phyloP scores from a whole-genome alignment of 78 protist species.

The Guillardia theta region DNA sequence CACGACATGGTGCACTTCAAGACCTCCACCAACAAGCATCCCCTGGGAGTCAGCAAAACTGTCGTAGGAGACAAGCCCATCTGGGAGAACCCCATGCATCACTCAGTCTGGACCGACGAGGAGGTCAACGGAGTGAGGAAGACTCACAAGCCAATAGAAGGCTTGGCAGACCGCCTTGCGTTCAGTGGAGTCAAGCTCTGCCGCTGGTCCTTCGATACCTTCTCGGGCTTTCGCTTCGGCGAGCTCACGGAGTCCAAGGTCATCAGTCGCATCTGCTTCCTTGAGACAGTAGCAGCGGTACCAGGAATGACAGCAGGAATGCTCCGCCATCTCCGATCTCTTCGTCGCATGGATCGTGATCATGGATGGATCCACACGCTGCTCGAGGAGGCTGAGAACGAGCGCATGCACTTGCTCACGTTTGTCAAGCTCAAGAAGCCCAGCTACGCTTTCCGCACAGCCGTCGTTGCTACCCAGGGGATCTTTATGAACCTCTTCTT shows the following conservation, averaged over 20 bases:
- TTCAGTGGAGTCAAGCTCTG: background rate
- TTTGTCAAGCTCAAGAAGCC: conserved; percentile 52
- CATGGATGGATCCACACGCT: conserved; percentile 69
- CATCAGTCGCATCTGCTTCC: conserved; percentile 33
- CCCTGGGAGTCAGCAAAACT: background rate
- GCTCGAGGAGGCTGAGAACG: conserved; percentile 77
- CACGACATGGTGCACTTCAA: conserved; percentile 38
- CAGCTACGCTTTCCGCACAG: background rate
- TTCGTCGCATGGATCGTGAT: conserved; percentile 72
- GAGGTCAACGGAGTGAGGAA: background rate
- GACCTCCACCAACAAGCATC: conserved; percentile 12
- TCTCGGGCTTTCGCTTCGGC: background rate
- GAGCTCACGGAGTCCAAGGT: background rate
- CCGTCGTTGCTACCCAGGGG: conserved; percentile 64
- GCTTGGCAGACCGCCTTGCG: background rate
- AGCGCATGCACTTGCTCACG: conserved; percentile 85
- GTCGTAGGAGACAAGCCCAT: background rate
- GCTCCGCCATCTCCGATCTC: conserved; percentile 78
- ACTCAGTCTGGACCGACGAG: background rate
- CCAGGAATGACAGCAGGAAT: conserved; percentile 82
- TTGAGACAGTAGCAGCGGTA: conserved; percentile 75
- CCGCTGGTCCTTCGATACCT: background rate
- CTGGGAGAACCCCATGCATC: background rate
- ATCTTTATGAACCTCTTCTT: conserved; percentile 53
- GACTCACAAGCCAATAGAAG: background rate